phyloP scores from a whole-genome alignment of 2,329 filamentous ascomycete species.

The Aureobasidium uvarum region DNA sequence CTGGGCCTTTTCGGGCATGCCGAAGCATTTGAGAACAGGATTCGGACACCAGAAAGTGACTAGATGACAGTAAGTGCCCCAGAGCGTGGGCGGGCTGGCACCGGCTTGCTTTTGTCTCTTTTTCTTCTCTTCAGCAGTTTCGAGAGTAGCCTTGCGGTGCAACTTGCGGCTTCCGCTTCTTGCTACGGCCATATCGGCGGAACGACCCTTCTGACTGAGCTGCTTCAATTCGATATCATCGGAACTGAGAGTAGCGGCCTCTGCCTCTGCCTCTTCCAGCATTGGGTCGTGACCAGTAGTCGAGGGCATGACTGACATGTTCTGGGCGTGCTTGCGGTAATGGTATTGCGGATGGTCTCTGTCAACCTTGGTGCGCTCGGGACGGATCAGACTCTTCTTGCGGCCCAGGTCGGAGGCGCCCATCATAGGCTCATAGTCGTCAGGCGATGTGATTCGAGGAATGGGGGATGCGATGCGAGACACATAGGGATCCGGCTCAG shows the following conservation, averaged over 20 bases:
- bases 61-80: slow-evolving; percentile 93
- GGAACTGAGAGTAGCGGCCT: slow-evolving; percentile 55
- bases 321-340: slow-evolving; percentile 90
- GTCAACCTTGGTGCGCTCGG: slow-evolving; percentile 82
- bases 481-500: slow-evolving; percentile 31
- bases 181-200: neutral
- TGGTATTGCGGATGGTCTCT: slow-evolving; percentile 91
- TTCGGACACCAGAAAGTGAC: slow-evolving; percentile 94
- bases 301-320: slow-evolving; percentile 87
- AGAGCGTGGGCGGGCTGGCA: slow-evolving; percentile 77
- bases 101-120: slow-evolving; percentile 58
- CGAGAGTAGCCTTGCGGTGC: slow-evolving; percentile 56
- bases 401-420: slow-evolving; percentile 55
- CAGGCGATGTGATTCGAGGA: slow-evolving; percentile 29
- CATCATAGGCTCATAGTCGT: slow-evolving; percentile 54
- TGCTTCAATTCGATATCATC: slow-evolving; percentile 60
- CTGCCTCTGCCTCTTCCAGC: slow-evolving; percentile 59
- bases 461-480: slow-evolving; percentile 13
- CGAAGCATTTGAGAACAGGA: slow-evolving; percentile 79
- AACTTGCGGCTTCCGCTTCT: slow-evolving; percentile 37
- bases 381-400: slow-evolving; percentile 85
- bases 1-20: slow-evolving; percentile 80
- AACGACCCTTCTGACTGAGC: slow-evolving; percentile 42
- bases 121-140: slow-evolving; percentile 59
- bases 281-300: slow-evolving; percentile 90